Percentiles rank a stretch among this genome's conserved stretches.
Evolutionary conservation across 2,329 filamentous ascomycete species (phyloP).

Genomic region (Talaromyces sp.): DNA sequence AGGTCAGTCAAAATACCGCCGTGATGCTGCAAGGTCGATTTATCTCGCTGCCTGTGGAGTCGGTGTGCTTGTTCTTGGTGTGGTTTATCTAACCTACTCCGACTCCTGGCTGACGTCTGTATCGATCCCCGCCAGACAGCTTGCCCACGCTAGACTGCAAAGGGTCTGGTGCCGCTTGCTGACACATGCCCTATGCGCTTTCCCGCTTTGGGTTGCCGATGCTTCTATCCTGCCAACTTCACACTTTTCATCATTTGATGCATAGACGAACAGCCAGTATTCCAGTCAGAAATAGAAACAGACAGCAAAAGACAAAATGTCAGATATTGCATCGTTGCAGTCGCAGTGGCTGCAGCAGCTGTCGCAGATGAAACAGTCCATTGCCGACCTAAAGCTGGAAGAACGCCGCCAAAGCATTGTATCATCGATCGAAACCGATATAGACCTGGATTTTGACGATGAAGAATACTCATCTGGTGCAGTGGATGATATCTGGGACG

Average conservation of each 20-base stretch:
- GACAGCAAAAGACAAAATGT: slow-evolving; percentile 20
- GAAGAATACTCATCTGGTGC: slow-evolving; percentile 57
- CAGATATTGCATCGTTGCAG: slow-evolving; percentile 39
- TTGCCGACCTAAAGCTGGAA: slow-evolving; percentile 65
- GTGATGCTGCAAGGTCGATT: no score
- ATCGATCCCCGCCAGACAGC: slow-evolving; percentile 7
- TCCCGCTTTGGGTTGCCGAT: slow-evolving; percentile 15
- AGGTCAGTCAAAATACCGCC: neutral
- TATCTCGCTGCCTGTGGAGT: slow-evolving; percentile 7
- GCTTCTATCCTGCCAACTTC: neutral
- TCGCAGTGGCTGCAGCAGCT: slow-evolving; percentile 81
- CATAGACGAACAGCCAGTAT: no score
- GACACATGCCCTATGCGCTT: slow-evolving; percentile 15
- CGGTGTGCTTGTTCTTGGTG: neutral
- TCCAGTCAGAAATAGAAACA: no score
- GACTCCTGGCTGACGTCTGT: slow-evolving; percentile 16
- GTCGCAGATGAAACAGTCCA: slow-evolving; percentile 77
- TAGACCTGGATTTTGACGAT: slow-evolving; percentile 61
- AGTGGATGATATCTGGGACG: slow-evolving; percentile 86
- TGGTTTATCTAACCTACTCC: neutral
- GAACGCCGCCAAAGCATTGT: slow-evolving; percentile 44
- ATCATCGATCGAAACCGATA: slow-evolving; percentile 45
- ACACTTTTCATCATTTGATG: neutral
- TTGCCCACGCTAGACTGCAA: neutral
- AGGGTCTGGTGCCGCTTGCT: neutral